Base-by-base conservation (phyloP, 2,329 filamentous ascomycete genomes). In the Pestalotiopsis sp. region DNA sequence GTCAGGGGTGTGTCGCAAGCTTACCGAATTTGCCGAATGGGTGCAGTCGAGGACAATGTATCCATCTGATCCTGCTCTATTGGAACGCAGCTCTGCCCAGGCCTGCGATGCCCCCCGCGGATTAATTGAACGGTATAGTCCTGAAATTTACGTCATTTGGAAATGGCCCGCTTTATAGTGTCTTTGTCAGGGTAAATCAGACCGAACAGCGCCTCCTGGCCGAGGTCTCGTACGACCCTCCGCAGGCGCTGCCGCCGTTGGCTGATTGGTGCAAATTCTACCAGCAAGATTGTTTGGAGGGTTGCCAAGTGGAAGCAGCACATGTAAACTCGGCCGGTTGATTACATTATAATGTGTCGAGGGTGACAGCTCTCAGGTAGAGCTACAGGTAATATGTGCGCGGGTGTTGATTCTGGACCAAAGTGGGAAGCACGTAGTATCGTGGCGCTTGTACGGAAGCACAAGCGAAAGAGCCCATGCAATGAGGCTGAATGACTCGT, bases 91-190 rank as follows among this genome's bases (percentile, higher is more conserved):
- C 31, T 36, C 31, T 36, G 31, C 31, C 31, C 31, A 36, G 27
- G 31, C 38, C 45, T 13, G 38, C 36, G 62, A 45, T 66, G 59
- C 2, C 31, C 31, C 49, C 56, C 65, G 41, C 65, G 52, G 65
- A 67, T 67, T 67, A 60, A 67, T 59, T 58, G 65, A 36, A 45
- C 25, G n/a, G 17, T 59, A 67, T 56, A 56, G 27, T 67, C 65
- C 65, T 67, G 65, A 63, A 67, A 56, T 67, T 67, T 62, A 63
- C 66, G 58, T 67, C 66, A 67, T 63, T 56, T 63, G 59, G 57
- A 12, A n/a, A 14, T 63, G 66, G 49, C 66, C 66, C 66, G 59
- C 66, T 67, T 67, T 67, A 67, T 36, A 67, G 66, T 67, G 66
- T 63, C 58, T 61, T 57, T 63, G 66, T 67, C 17, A 67, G 65